Evolutionary conservation across 2,329 filamentous ascomycete species (phyloP).

Genomic region (Didymella glomerata): DNA sequence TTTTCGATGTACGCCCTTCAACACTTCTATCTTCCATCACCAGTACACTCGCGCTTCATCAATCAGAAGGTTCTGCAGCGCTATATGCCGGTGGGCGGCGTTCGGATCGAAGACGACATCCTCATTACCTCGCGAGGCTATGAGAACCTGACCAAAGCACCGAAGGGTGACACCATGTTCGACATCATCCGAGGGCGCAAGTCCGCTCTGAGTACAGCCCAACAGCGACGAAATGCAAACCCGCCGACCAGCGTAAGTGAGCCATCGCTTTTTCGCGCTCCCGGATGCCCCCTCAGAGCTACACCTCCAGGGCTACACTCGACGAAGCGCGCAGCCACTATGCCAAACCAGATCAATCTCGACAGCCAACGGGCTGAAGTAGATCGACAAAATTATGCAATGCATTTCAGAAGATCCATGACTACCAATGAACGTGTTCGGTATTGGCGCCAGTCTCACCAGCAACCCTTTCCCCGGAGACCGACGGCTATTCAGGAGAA

Average conservation of each 20-base stretch:
- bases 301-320: constrained; percentile 26
- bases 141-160: constrained; percentile 76
- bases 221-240: neutral
- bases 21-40: constrained; percentile 74
- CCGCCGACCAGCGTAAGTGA: constrained; percentile 1
- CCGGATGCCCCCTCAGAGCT: constrained; percentile 33
- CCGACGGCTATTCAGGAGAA: neutral
- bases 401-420: constrained; percentile 34
- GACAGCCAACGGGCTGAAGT: neutral
- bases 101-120: constrained; percentile 77
- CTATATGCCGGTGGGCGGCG: constrained; percentile 84
- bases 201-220: neutral
- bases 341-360: constrained; percentile 28
- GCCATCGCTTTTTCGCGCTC: constrained; percentile 33
- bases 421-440: constrained; percentile 37
- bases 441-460: constrained; percentile 26
- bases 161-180: constrained; percentile 73
- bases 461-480: neutral
- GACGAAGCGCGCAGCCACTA: constrained; percentile 34
- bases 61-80: constrained; percentile 74
- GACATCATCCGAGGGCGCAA: constrained; percentile 55
- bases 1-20: constrained; percentile 90
- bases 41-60: constrained; percentile 78
- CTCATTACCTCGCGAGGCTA: constrained; percentile 73
- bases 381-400: constrained; percentile 32